Evolutionary conservation across 75 land plant genomes (phyloP), one percentile per base, ranked within the genome.

Genomic region (Cupressus sempervirens): DNA sequence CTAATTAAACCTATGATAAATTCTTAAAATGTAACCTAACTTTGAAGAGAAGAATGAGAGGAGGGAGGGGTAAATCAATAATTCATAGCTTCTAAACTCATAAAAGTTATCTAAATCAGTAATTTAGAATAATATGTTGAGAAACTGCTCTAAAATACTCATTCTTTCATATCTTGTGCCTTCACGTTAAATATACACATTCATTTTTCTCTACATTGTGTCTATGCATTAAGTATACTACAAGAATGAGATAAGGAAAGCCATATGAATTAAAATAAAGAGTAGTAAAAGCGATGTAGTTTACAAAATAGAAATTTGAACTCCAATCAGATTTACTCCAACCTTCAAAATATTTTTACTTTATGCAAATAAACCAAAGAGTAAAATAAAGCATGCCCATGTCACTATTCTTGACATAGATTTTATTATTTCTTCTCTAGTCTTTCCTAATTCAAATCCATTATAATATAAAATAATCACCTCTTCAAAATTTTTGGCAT

Each of bases 401-500:
- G 13, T 23, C 40, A 26, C 3, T 41, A 3, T 26, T 43, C 79
- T 76, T 10, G 38, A 43, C 79, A 76, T 5, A 45, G 45, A 15
- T 40, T 36, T 76, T 76, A 36, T 23, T 38, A 0, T 76, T 38
- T 75, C 43, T 76, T 18, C 0, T 76, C 10, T 79, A n/a, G 5
- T 7, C 13, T 38, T 45, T 79, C 0, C 32, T 50, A n/a, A n/a
- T n/a, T 79, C 46, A n/a, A 50, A 16, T 76, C 79, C 45, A 76
- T 40, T 38, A 40, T 2, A 45, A 79, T 45, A 26, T 2, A 40
- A 82, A 20, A 79, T 32, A 87, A 89, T 86, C 85, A 92, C 95
- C 76, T 92, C 94, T 56, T 65, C 89, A 16, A 89, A 32, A 30
- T 80, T 83, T 4, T 5, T 83, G 76, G 84, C 88, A 82, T 88